phyloP scores from a whole-genome alignment of 345 rosid species.

The Euphorbia tirucalli region DNA sequence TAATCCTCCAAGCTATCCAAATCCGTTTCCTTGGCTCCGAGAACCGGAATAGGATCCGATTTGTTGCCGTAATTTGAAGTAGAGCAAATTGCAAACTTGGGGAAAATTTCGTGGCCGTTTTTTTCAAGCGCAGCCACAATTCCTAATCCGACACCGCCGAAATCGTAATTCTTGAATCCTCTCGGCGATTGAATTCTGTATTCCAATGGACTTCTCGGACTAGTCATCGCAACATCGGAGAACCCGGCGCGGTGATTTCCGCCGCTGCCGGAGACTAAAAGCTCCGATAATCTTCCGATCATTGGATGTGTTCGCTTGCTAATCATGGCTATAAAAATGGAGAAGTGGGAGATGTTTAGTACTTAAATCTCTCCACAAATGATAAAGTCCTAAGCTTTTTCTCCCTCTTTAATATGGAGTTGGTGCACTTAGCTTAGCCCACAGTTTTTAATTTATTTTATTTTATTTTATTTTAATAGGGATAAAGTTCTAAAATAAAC shows the following conservation, averaged over 20 bases:
- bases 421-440: conserved; percentile 41
- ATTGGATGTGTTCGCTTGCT: conserved; percentile 65
- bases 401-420: conserved; percentile 38
- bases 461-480: too few species aligned
- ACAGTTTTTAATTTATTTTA: conserved; percentile 5
- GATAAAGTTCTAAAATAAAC: too few species aligned
- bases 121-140: conserved; percentile 78
- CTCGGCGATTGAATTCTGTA: conserved; percentile 57
- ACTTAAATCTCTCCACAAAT: neutral
- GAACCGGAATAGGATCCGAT: conserved; percentile 39
- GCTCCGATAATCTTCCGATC: conserved; percentile 67
- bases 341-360: neutral
- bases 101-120: conserved; percentile 27
- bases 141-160: conserved; percentile 71
- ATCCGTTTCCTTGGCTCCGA: conserved; percentile 29
- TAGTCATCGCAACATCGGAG: conserved; percentile 31
- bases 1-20: conserved; percentile 58
- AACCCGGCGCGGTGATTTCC: conserved; percentile 45
- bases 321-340: conserved; percentile 31
- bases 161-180: conserved; percentile 47
- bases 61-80: conserved; percentile 19
- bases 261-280: conserved; percentile 55
- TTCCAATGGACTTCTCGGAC: conserved; percentile 76
- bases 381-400: neutral
- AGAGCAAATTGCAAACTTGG: conserved; percentile 28